Conservation (phyloP, 257 asterid genomes). For the Voacanga thouarsii region DNA sequence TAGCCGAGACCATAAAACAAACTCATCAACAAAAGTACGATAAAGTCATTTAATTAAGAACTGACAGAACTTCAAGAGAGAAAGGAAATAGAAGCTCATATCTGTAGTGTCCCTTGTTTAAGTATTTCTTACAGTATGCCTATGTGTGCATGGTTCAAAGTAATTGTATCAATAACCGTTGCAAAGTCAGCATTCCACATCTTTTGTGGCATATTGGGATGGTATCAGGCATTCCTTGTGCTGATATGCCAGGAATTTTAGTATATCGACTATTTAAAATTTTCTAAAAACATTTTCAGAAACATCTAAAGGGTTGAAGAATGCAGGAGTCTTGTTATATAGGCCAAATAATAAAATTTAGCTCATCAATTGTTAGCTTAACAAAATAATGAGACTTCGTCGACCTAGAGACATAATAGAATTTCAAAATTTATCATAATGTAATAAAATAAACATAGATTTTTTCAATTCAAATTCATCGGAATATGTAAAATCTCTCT, state of each 20-base stretch:
- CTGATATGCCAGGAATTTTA: background rate
- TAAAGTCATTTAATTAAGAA: background rate
- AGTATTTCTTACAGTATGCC: background rate
- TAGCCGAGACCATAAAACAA: background rate
- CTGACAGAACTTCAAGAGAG: background rate
- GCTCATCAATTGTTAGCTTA: background rate
- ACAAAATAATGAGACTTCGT: background rate
- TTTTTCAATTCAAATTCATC: background rate
- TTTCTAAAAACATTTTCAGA: background rate
- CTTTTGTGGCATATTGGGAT: background rate
- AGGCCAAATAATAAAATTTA: background rate
- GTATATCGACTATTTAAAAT: background rate
- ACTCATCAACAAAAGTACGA: background rate
- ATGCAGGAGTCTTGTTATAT: background rate
- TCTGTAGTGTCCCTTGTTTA: background rate
- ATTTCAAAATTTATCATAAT: background rate
- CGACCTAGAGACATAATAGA: background rate
- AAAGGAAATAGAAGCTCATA: background rate
- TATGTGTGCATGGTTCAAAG: background rate
- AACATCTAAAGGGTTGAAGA: background rate
- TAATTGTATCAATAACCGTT: background rate
- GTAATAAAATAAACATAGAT: background rate
- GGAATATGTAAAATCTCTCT: background rate
- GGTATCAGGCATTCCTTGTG: background rate
- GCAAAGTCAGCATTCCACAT: background rate